These are phyloP conservation scores for Boletus rex-veris DNA, from an alignment of 768 basidiomycete species.

Conservation along the genomic window DNA sequence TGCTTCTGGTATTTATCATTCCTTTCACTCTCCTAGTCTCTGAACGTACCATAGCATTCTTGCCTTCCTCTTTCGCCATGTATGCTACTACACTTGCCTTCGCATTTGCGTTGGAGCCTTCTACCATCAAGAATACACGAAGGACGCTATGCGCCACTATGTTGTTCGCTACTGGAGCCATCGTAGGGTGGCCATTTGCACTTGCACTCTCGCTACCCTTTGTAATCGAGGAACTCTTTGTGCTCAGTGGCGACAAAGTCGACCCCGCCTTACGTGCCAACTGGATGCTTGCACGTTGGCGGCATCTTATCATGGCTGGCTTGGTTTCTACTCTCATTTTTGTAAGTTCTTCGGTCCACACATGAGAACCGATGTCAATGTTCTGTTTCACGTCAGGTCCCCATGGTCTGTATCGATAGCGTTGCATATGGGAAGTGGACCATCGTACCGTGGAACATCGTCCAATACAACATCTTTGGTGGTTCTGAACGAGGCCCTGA, in stretches of 20 bases:
- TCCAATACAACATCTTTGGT: slow-evolving; percentile 91
- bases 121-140: slow-evolving; percentile 47
- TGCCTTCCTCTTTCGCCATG: slow-evolving; percentile 96
- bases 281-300: slow-evolving; percentile 66
- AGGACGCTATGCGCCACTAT: slow-evolving; percentile 65
- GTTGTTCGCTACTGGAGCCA: slow-evolving; percentile 73
- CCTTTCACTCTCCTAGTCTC: slow-evolving; percentile 2
- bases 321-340: slow-evolving; percentile 57
- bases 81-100: slow-evolving; percentile 79
- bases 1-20: slow-evolving; percentile 54
- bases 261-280: slow-evolving; percentile 37
- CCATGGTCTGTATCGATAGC: slow-evolving; percentile 80
- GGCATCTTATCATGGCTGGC: slow-evolving; percentile 51
- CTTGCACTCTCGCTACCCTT: slow-evolving; percentile 85
- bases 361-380: neutral
- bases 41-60: slow-evolving; percentile 58
- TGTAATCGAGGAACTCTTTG: slow-evolving; percentile 83
- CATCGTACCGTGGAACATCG: slow-evolving; percentile 89
- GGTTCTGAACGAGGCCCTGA: slow-evolving; percentile 77
- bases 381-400: slow-evolving; percentile 54
- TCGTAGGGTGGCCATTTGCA: slow-evolving; percentile 98
- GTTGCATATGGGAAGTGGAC: slow-evolving; percentile 77
- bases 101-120: slow-evolving; percentile 60
- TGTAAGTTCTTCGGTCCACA: slow-evolving; percentile 38
- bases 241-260: slow-evolving; percentile 67